Conservation (phyloP, 2,329 filamentous ascomycete species). For the Karstenula rhodostoma region DNA sequence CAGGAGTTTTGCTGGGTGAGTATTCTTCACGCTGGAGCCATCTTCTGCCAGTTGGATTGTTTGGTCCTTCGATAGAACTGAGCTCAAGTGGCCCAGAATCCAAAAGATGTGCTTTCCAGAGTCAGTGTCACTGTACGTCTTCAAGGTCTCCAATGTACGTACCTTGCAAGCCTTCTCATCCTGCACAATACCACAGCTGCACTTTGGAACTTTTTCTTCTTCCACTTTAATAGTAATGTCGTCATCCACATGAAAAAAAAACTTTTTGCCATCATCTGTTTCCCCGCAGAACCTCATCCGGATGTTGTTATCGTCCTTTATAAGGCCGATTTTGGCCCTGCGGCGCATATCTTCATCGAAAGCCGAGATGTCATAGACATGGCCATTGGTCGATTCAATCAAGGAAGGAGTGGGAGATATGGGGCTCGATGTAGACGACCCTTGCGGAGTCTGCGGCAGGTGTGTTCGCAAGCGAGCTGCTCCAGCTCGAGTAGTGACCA, state of each 20-base stretch:
- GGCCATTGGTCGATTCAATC: constrained; percentile 44
- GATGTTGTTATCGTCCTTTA: constrained; percentile 41
- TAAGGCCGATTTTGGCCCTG: constrained; percentile 40
- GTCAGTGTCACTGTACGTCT: constrained; percentile 17
- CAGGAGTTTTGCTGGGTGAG: constrained; percentile 41
- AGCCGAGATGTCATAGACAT: constrained; percentile 44
- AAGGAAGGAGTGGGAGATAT: constrained; percentile 42
- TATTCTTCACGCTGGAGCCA: constrained; percentile 43
- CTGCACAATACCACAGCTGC: constrained; percentile 47
- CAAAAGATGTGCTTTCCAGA: constrained; percentile 48
- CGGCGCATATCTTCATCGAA: constrained; percentile 42
- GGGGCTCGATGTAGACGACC: constrained; percentile 29
- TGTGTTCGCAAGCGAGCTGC: constrained; percentile 40
- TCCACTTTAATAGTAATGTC: constrained; percentile 47
- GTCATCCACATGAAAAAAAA: constrained; percentile 46
- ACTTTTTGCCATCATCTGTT: constrained; percentile 34
- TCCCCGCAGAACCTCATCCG: constrained; percentile 46
- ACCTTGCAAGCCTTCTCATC: constrained; percentile 47
- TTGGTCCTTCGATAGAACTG: constrained; percentile 33
- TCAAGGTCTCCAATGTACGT: constrained; percentile 10
- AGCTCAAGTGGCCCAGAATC: constrained; percentile 46
- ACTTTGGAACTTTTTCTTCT: constrained; percentile 36
- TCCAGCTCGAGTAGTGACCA: constrained; percentile 49
- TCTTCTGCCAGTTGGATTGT: constrained; percentile 42
- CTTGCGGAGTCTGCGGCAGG: constrained; percentile 19